Evolutionary conservation across 2,329 filamentous ascomycete genomes (phyloP).

Genomic region (Pochonia chlamydosporia): DNA sequence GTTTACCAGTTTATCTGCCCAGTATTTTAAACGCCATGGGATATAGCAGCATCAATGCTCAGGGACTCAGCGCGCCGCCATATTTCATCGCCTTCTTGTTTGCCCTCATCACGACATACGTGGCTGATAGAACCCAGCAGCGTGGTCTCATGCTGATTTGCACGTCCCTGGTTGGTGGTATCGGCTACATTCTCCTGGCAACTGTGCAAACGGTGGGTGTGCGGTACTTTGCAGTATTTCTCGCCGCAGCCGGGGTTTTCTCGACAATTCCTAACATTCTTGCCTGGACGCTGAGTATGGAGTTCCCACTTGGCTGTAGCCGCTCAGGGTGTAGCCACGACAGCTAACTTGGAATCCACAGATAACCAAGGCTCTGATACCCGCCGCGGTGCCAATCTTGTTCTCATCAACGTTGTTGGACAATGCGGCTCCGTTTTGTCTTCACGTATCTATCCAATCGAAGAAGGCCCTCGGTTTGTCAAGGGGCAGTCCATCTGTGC

Average conservation of each 20-base stretch:
- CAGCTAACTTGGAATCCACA: too few species aligned
- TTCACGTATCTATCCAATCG: conserved; percentile 51
- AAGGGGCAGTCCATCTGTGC: conserved; percentile 15
- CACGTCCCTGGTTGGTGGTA: conserved; percentile 14
- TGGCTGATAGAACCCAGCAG: conserved; percentile 29
- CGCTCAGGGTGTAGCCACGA: not conserved
- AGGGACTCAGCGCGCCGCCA: conserved; percentile 34
- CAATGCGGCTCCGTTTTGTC: conserved; percentile 65
- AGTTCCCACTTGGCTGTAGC: not conserved
- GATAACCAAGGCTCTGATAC: conserved; percentile 68
- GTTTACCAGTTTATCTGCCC: conserved; percentile 33
- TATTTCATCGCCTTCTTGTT: conserved; percentile 33
- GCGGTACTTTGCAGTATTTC: conserved; percentile 31
- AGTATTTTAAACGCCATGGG: conserved; percentile 35
- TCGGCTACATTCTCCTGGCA: conserved; percentile 25
- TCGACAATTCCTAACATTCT: conserved; percentile 18
- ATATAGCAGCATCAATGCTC: conserved; percentile 30
- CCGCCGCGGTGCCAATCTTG: conserved; percentile 65
- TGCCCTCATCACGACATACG: conserved; percentile 21
- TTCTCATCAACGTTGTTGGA: conserved; percentile 69
- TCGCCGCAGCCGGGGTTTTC: conserved; percentile 28
- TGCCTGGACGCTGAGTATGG: conserved; percentile 14
- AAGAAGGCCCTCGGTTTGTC: conserved; percentile 48
- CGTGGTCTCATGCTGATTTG: conserved; percentile 27
- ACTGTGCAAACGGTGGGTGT: conserved; percentile 18